phyloP scores from a whole-genome alignment of 306 rosid species.

The Ochetophila trinervis region DNA sequence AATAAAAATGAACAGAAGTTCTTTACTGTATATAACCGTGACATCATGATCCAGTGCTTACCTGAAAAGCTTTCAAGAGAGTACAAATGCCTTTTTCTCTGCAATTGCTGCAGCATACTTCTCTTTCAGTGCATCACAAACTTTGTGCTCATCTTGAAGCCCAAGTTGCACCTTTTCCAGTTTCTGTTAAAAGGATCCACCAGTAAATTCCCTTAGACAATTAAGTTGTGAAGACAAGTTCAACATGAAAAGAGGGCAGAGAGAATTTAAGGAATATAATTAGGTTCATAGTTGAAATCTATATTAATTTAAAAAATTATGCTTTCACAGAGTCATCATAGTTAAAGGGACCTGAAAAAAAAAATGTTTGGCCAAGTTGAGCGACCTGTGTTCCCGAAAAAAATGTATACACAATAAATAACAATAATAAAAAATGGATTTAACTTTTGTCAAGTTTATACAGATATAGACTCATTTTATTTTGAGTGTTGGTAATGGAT shows the following conservation, averaged over 20 bases:
- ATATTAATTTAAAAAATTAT: background rate
- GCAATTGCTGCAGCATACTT: conserved; percentile 53
- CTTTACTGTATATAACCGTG: background rate
- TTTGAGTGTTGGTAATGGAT: background rate
- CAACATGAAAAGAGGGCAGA: background rate
- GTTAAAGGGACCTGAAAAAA: background rate
- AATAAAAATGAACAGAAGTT: background rate
- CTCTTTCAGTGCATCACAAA: conserved; percentile 50
- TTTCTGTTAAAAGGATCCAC: conserved; percentile 49
- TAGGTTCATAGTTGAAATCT: background rate
- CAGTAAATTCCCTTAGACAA: conserved; percentile 16
- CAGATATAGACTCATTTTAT: background rate
- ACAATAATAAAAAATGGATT: no score
- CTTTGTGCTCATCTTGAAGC: conserved; percentile 59
- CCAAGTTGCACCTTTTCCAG: conserved; percentile 62
- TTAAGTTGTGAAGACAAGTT: conserved; percentile 9
- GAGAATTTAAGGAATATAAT: background rate
- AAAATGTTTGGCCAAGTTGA: background rate
- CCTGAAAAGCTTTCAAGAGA: conserved; percentile 82
- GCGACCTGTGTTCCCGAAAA: no score
- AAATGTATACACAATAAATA: background rate
- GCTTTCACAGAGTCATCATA: background rate
- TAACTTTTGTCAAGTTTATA: no score
- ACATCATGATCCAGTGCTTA: conserved; percentile 22
- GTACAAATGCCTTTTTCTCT: conserved; percentile 64